Base-by-base conservation (phyloP, 495 filamentous ascomycete species). In the Delitschia confertaspora region DNA sequence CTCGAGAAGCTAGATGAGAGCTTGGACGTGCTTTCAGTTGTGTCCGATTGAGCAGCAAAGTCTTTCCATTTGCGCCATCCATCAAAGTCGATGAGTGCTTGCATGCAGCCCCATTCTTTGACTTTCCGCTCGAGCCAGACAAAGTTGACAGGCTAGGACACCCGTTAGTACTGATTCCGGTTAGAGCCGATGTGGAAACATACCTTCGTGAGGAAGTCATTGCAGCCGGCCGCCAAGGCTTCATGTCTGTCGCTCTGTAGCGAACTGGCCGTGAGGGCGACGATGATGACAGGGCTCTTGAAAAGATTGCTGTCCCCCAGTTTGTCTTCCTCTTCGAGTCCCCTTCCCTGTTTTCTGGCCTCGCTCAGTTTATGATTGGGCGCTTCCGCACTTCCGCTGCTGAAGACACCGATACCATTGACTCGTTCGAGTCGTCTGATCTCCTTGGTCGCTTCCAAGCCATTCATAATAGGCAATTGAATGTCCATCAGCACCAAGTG, bases 91-190 rank as follows among this genome's bases (percentile, higher is more conserved):
- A 98, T 98, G 39, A 98, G 69, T 14, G 93, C 93, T 70, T 96
- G 91, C 82, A 98, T 95, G 67, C 91, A 98, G 50, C 91, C 91
- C 91, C 91, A 98, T 75, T 98, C 91, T 60, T 89, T 95, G 29
- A 96, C 87, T 60, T 98, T 98, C 29, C 89, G 78, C 57, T 93
- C 83, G 10, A 98, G 73, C 91, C 91, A 98, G 45, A 93, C 88
- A 58, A 95, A 96, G 53, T 89, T 93, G 38, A 98, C 88, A 17
- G 91, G 91, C 86, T 95, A 45, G 16, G 37, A 53, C 30, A 1
- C 22, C 16, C 23, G 29, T 51, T 40, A 42, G 26, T 61, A 35
- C 58, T 3, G 43, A 36, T 39, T 37, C 17, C 40, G 4, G 16
- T 42, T 24, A 38, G 29, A 16, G 6, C 41, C 43, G 43, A 47